These are phyloP conservation scores for Candida ponderosae DNA, from an alignment of 805 yeast species.

Conservation along the genomic window DNA sequence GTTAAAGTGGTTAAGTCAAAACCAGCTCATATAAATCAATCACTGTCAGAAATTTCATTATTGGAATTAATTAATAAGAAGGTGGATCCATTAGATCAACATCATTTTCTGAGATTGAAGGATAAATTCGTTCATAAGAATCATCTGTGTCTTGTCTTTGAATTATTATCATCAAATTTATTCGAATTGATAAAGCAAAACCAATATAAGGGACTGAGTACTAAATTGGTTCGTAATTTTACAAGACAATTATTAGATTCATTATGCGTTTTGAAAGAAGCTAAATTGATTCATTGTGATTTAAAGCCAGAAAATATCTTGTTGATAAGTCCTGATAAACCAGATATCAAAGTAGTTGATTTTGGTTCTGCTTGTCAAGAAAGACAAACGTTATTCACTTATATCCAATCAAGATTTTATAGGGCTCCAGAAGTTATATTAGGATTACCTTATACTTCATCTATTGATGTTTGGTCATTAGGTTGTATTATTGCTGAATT, in stretches of 20 bases:
- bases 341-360: constrained; percentile 83
- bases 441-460: constrained; percentile 86
- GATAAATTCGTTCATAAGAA: constrained; percentile 90
- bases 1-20: constrained; percentile 91
- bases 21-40: constrained; percentile 86
- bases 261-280: constrained; percentile 68
- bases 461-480: constrained; percentile 96
- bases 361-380: constrained; percentile 96
- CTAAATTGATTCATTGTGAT: constrained; percentile 91
- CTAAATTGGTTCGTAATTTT: constrained; percentile 69
- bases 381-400: constrained; percentile 80
- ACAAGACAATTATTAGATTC: constrained; percentile 79
- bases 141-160: constrained; percentile 90
- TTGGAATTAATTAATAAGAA: constrained; percentile 72
- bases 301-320: constrained; percentile 93
- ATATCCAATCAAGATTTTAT: constrained; percentile 88
- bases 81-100: constrained; percentile 62
- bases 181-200: constrained; percentile 90
- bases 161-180: constrained; percentile 76
- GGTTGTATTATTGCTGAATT: constrained; percentile 91
- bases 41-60: constrained; percentile 82
- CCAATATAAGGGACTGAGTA: constrained; percentile 83
- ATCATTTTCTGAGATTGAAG: constrained; percentile 66
- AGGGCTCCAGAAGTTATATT: constrained; percentile 91
- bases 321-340: constrained; percentile 59